A percentile compares a stretch with the other conserved stretches of the same genome.
phyloP scores from a whole-genome alignment of 768 basidiomycete genomes.

The Hygrocybe punicea region DNA sequence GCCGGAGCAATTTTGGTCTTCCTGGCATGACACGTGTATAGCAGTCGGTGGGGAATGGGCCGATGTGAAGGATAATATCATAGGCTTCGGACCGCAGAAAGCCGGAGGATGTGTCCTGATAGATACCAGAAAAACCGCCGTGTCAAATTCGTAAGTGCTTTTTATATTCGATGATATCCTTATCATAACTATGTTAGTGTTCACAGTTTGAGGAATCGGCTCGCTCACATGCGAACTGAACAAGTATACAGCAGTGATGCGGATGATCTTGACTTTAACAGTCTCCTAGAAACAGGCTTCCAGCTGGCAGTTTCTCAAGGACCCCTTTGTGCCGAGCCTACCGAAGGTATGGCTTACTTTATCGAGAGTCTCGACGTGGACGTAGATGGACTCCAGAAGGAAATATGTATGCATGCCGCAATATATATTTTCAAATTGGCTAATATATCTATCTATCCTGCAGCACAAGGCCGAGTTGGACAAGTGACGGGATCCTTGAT shows the following conservation, averaged over 20 bases:
- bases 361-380: constrained; percentile 74
- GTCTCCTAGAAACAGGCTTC: constrained; percentile 87
- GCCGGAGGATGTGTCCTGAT: constrained; percentile 85
- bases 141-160: constrained; percentile 54
- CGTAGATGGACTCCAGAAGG: constrained; percentile 53
- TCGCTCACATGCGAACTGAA: constrained; percentile 40
- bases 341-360: constrained; percentile 90
- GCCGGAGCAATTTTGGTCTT: constrained; percentile 78
- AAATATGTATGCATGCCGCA: constrained; percentile 52
- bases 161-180: constrained; percentile 3
- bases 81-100: constrained; percentile 89
- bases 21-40: constrained; percentile 58
- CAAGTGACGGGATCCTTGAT: constrained; percentile 90
- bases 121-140: constrained; percentile 55
- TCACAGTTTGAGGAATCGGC: constrained; percentile 50
- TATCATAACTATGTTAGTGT: neutral
- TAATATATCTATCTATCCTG: constrained; percentile 15
- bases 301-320: constrained; percentile 94
- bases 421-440: constrained; percentile 1
- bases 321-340: constrained; percentile 91
- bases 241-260: constrained; percentile 15
- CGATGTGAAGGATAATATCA: constrained; percentile 64
- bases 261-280: constrained; percentile 62
- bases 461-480: constrained; percentile 75
- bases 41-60: constrained; percentile 85